These are phyloP conservation scores for Saposhnikovia divaricata DNA, from an alignment of 129 eudicot species.

Conservation along the genomic window DNA sequence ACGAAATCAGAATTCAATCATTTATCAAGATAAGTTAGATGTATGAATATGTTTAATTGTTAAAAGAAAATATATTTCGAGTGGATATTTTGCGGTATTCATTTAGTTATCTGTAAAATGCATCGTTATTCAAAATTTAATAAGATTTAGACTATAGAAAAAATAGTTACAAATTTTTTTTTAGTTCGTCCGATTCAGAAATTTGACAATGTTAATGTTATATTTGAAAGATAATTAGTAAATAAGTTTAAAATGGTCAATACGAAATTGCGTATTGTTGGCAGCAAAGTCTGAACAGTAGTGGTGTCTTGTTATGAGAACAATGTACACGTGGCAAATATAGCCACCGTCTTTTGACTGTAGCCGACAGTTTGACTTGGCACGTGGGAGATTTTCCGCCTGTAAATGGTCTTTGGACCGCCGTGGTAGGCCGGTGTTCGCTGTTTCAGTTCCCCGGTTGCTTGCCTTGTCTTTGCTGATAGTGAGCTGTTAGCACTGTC, in stretches of 20 bases:
- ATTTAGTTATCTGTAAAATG: no score
- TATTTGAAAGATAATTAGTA: no score
- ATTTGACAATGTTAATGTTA: no score
- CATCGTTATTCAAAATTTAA: no score
- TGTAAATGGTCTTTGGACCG: background rate
- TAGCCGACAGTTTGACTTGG: conserved; percentile 28
- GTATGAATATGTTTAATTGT: no score
- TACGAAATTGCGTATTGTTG: background rate
- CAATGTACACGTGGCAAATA: conserved; percentile 29
- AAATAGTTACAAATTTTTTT: no score
- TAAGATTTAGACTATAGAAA: no score
- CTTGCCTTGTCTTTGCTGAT: background rate
- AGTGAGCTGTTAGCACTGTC: background rate
- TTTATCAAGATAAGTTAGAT: no score
- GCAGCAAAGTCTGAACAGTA: background rate
- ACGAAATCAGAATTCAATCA: no score
- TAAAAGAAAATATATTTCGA: no score
- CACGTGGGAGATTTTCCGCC: conserved; percentile 32
- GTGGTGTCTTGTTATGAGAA: background rate
- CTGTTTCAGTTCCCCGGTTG: background rate
- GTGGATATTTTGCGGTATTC: no score
- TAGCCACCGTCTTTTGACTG: conserved; percentile 69
- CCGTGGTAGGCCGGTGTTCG: conserved; percentile 4
- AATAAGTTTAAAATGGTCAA: background rate
- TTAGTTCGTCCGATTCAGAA: no score